Evolutionary conservation across 2,329 filamentous ascomycete species (phyloP).

Genomic region (Colletotrichum paranaense): DNA sequence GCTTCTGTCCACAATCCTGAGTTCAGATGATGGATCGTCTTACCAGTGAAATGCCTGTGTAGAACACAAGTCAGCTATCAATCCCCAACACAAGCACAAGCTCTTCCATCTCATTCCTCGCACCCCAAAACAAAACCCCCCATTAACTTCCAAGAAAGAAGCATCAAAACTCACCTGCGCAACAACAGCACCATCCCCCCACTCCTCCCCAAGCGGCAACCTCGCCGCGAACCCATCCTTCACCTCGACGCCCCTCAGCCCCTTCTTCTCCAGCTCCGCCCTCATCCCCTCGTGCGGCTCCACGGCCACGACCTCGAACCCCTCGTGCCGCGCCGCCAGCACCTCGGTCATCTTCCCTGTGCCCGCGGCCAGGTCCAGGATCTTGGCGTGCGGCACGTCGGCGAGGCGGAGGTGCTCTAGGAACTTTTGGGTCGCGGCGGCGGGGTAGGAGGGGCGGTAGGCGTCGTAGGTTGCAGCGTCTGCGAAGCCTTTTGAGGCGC

Average conservation of each 20-base stretch:
- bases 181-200: slow-evolving; percentile 73
- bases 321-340: slow-evolving; percentile 68
- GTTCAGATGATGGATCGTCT: slow-evolving; percentile 34
- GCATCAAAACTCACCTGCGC: slow-evolving; percentile 67
- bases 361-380: slow-evolving; percentile 75
- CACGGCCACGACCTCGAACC: slow-evolving; percentile 70
- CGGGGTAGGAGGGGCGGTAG: slow-evolving; percentile 75
- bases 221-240: slow-evolving; percentile 67
- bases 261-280: slow-evolving; percentile 67
- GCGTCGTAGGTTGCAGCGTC: slow-evolving; percentile 74
- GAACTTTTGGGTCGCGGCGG: slow-evolving; percentile 67
- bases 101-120: too few relatives aligned
- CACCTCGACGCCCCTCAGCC: slow-evolving; percentile 64
- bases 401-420: slow-evolving; percentile 65
- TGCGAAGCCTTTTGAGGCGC: slow-evolving; percentile 69
- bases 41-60: slow-evolving; percentile 67
- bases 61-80: slow-evolving; percentile 24
- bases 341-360: slow-evolving; percentile 78
- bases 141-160: neutral
- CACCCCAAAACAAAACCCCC: neutral
- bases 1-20: neutral
- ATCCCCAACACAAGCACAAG: neutral
- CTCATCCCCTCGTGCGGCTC: slow-evolving; percentile 76
- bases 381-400: slow-evolving; percentile 54
- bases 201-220: slow-evolving; percentile 66